Evolutionary conservation across 306 rosid species (phyloP), one percentile per base, ranked within the genome.

Genomic region (Crotalaria pallida): DNA sequence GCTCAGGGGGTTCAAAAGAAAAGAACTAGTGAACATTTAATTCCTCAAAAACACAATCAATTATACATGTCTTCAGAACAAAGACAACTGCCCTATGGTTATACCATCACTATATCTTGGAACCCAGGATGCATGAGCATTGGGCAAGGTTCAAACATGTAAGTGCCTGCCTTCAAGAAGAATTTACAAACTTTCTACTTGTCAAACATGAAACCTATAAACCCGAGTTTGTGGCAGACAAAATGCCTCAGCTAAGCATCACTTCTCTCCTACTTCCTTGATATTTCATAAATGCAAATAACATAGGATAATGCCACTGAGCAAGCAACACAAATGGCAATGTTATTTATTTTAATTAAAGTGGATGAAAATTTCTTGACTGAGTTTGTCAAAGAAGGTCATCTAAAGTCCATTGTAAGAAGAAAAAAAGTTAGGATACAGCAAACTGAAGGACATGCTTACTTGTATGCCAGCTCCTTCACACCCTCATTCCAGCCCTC

Each of bases 381-480:
- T 27, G 13, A 11, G 0, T 51, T 24, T 23, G 21, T 60, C 51
- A 26, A 22, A 34, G 26, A 15, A 38, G 15, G 73, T 18, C 70
- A 52, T 58, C 45, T 18, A 10, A 74, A 70, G 6, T 56, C 71
- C 29, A 22, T 3, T 12, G 2, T 51, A 58, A 48, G 38, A 57
- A 43, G n/a, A n/a, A 67, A 7, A 76, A 72, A 62, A 36, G 40
- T 55, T 48, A 48, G 16, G 29, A 45, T 45, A 23, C 24, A 72
- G 70, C 72, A 13, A 65, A 77, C 51, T 45, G 31, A 49, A 55
- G 59, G 51, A 22, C 12, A 62, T 60, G 70, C 97, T 81, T 66
- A 94, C 98, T 80, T 94, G 77, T 88, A 87, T 40, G 90, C 96
- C 57, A 94, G 82, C 80, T 94, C 92, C 82, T 84, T 94, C 75